These are phyloP conservation scores for Gracilaria domingensis DNA, from an alignment of 23 red algal species.

Conservation along the genomic window DNA sequence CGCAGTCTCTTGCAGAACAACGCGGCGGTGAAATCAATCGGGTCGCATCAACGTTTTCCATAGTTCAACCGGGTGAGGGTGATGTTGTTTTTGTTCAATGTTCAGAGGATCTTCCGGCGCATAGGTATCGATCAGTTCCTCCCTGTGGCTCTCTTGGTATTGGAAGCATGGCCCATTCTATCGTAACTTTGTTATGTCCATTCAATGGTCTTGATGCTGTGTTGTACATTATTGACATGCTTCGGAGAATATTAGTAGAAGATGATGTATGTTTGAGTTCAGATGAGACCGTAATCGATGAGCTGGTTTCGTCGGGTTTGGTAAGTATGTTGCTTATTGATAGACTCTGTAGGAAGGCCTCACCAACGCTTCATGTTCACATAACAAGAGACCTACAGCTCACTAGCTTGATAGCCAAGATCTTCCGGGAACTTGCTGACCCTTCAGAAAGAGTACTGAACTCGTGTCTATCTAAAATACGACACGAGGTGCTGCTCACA, in stretches of 20 bases:
- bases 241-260: conserved; percentile 43
- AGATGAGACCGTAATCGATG: conserved; percentile 39
- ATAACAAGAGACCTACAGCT: conserved; percentile 11
- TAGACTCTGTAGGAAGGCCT: conserved; percentile 38
- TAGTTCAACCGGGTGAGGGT: conserved; percentile 34
- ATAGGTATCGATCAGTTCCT: conserved; percentile 38
- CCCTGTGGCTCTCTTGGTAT: conserved; percentile 50
- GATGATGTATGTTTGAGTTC: conserved; percentile 37
- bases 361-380: conserved; percentile 24
- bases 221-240: conserved; percentile 43
- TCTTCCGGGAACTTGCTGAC: conserved; percentile 48
- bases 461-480: conserved; percentile 45
- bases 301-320: conserved; percentile 41
- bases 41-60: conserved; percentile 19
- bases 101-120: conserved; percentile 40
- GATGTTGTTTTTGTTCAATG: conserved; percentile 54
- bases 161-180: conserved; percentile 31
- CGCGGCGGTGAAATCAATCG: conserved; percentile 17
- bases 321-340: conserved; percentile 50
- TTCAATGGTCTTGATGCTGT: conserved; percentile 57
- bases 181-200: conserved; percentile 61
- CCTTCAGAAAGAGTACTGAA: conserved; percentile 47
- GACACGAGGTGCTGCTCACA: conserved; percentile 54
- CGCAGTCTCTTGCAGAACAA: conserved; percentile 20
- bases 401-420: conserved; percentile 28